Conservation (phyloP, 2,329 filamentous ascomycete species). For the Colletotrichum chlorophyti region DNA sequence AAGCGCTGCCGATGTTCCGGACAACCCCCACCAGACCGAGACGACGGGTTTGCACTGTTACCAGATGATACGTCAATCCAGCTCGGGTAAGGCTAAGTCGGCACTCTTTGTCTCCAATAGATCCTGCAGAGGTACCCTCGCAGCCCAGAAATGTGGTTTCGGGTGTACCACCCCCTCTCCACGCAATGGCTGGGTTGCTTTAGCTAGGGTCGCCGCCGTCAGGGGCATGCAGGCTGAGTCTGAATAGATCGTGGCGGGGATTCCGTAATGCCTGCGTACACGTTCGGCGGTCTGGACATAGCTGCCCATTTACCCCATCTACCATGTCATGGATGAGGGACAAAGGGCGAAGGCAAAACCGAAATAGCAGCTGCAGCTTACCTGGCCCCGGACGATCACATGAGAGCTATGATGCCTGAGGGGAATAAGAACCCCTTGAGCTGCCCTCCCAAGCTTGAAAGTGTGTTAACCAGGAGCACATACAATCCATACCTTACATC, state of each 20-base stretch:
- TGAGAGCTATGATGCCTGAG: conserved; percentile 2
- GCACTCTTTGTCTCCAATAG: neutral
- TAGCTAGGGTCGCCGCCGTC: neutral
- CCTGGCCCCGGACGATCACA: conserved; percentile 8
- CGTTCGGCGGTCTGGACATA: neutral
- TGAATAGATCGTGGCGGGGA: neutral
- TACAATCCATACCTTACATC: neutral
- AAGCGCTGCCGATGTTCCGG: conserved; percentile 17
- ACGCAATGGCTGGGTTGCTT: neutral
- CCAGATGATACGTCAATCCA: conserved; percentile 24
- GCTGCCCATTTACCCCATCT: neutral
- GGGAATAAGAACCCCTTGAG: conserved; percentile 20
- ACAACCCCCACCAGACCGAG: conserved; percentile 8
- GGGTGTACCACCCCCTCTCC: neutral
- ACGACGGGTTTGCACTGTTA: neutral
- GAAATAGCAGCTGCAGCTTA: conserved; percentile 14
- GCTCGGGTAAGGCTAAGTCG: conserved; percentile 4
- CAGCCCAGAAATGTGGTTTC: neutral
- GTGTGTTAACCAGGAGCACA: neutral
- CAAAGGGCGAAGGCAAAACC: neutral
- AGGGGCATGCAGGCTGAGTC: neutral
- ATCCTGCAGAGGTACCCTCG: neutral
- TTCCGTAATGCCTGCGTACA: no score
- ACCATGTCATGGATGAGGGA: conserved; percentile 6
- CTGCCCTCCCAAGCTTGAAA: neutral